phyloP scores from a whole-genome alignment of 352 stramenopile species.

The Achlya hypogyna region DNA sequence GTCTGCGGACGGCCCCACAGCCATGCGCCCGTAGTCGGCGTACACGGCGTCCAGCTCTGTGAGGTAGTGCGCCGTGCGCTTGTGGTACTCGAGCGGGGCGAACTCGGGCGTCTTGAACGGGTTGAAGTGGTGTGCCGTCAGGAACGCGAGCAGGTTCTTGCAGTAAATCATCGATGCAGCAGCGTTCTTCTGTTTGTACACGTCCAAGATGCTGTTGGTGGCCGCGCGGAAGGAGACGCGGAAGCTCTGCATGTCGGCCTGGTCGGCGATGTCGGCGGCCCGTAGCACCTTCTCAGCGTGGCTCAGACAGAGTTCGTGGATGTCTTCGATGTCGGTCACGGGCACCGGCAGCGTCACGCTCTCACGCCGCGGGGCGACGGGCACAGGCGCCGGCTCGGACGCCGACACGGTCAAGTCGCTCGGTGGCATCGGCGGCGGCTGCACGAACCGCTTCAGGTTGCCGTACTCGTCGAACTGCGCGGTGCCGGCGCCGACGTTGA shows the following conservation, averaged over 20 bases:
- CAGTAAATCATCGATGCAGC: slow-evolving; percentile 79
- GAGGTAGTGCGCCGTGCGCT: slow-evolving; percentile 31
- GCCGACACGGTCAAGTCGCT: not conserved
- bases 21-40: slow-evolving; percentile 47
- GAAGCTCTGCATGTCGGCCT: slow-evolving; percentile 27
- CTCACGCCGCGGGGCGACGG: slow-evolving; percentile 25
- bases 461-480: slow-evolving; percentile 56
- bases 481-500: slow-evolving; percentile 11
- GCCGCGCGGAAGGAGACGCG: slow-evolving; percentile 33
- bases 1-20: slow-evolving; percentile 65
- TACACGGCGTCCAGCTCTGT: slow-evolving; percentile 44
- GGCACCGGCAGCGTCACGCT: slow-evolving; percentile 55
- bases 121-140: slow-evolving; percentile 22
- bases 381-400: not conserved
- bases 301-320: slow-evolving; percentile 62
- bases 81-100: slow-evolving; percentile 8
- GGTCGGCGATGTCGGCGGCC: slow-evolving; percentile 47
- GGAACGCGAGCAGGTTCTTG: slow-evolving; percentile 41
- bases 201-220: slow-evolving; percentile 34
- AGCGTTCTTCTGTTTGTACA: slow-evolving; percentile 66
- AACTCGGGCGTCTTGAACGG: slow-evolving; percentile 1
- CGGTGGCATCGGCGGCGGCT: not conserved
- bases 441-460: slow-evolving; percentile 36
- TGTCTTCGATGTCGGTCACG: slow-evolving; percentile 40
- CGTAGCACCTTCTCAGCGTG: slow-evolving; percentile 67